phyloP scores from a whole-genome alignment of 352 stramenopile genomes.

The Globisporangium emineosum region DNA sequence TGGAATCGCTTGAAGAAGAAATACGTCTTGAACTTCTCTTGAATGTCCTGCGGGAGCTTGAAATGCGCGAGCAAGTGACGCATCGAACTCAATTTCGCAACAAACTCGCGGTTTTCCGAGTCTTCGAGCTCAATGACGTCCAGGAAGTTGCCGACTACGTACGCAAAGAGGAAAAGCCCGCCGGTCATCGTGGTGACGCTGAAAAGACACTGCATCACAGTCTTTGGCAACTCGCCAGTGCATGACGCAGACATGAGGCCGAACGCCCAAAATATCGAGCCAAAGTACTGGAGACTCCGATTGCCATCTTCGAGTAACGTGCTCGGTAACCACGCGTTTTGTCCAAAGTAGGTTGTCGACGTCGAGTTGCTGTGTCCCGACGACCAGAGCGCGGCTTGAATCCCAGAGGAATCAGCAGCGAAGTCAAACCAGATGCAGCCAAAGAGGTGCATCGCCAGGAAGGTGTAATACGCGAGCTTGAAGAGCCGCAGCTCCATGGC shows the following conservation, averaged over 20 bases:
- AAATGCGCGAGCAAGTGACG: slow-evolving; percentile 53
- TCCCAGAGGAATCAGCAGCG: slow-evolving; percentile 37
- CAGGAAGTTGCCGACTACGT: slow-evolving; percentile 56
- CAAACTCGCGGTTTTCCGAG: slow-evolving; percentile 55
- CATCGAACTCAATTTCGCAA: slow-evolving; percentile 53
- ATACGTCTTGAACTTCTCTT: slow-evolving; percentile 61
- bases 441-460: slow-evolving; percentile 49
- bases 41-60: slow-evolving; percentile 32
- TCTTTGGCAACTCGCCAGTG: slow-evolving; percentile 47
- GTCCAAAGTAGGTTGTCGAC: slow-evolving; percentile 23
- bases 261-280: slow-evolving; percentile 53
- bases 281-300: slow-evolving; percentile 42
- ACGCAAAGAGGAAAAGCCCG: slow-evolving; percentile 60
- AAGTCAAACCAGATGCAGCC: slow-evolving; percentile 66
- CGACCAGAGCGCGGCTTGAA: slow-evolving; percentile 22
- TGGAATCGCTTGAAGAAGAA: slow-evolving; percentile 72
- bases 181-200: slow-evolving; percentile 54
- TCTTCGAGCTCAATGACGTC: slow-evolving; percentile 58
- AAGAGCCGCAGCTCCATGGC: slow-evolving; percentile 48
- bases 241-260: slow-evolving; percentile 57
- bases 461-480: slow-evolving; percentile 56
- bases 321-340: slow-evolving; percentile 29
- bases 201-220: slow-evolving; percentile 46
- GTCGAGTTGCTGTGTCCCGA: neutral
- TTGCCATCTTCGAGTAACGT: slow-evolving; percentile 17